Base-by-base conservation (phyloP, 2,329 filamentous ascomycete genomes). In the Scytalidium lignicola region DNA sequence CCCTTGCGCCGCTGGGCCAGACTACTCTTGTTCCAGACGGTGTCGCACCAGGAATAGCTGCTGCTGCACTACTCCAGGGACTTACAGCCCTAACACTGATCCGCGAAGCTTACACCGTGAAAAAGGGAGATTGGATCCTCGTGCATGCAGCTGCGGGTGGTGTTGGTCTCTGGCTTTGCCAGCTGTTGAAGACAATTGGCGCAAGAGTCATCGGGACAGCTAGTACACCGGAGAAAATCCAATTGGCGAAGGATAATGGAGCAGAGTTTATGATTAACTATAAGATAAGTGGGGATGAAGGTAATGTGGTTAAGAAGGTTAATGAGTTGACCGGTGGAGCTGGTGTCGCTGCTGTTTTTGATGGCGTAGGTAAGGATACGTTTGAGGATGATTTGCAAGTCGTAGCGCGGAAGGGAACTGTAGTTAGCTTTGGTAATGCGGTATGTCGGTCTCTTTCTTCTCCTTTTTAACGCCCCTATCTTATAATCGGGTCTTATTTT, bases 111-210 rank as follows among this genome's bases (percentile, higher is more conserved):
- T 75, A 86, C 55, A 62, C 74, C 1, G 88, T 92, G 6, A 74
- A 89, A 64, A 75, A 80, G 56, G 88, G 85, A 1, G 88, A 95
- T 58, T 93, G 86, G 83, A 76, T 90, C 0, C 79, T 96, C 2
- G 82, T 96, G 15, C 89, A 93, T 59, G 90, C 90, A 0, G 90
- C 90, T 0, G 90, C 90, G 0, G 90, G 90, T 15, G 90, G 90
- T 15, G 88, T 90, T 0, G 88, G 88, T 0, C 71, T 85, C 41
- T 79, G 88, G 68, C 75, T 96, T 22, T 82, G 82, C 37, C 89
- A 95, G 74, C 70, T 95, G 57, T 71, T 95, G 39, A 79, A 78
- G 56, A 73, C 77, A 1, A 73, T 90, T 2, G 90, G 89, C 1
- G 90, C 88, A 12, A 81, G 80, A 57, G 82, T 85, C 19, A 93